phyloP scores from a whole-genome alignment of 2,329 filamentous ascomycete species.

The Alternaria burnsii region DNA sequence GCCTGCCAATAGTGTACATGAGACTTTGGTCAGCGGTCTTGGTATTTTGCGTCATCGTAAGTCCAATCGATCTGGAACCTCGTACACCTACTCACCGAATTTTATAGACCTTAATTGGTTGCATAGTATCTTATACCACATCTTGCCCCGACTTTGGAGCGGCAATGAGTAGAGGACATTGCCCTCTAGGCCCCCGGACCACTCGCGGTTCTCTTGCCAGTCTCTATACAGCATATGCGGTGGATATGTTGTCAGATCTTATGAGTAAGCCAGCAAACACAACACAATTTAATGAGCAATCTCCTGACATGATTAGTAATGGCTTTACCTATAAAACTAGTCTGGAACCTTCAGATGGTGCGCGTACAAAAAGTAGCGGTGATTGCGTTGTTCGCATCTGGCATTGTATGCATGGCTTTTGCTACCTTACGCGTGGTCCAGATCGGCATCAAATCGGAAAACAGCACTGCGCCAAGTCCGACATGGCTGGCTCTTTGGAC shows the following conservation, averaged over 20 bases:
- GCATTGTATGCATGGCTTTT: slow-evolving; percentile 33
- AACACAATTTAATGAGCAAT: too few relatives aligned
- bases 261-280: slow-evolving; percentile 32
- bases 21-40: slow-evolving; percentile 50
- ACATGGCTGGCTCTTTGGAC: slow-evolving; percentile 51
- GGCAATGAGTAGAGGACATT: slow-evolving; percentile 44
- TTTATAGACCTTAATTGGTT: slow-evolving; percentile 46
- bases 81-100: not conserved
- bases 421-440: slow-evolving; percentile 42
- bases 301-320: slow-evolving; percentile 40
- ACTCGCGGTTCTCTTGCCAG: slow-evolving; percentile 39
- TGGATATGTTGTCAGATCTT: slow-evolving; percentile 47
- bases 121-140: slow-evolving; percentile 33
- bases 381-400: slow-evolving; percentile 35
- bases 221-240: slow-evolving; percentile 45
- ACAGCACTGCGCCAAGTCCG: slow-evolving; percentile 32
- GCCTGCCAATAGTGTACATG: slow-evolving; percentile 37
- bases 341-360: slow-evolving; percentile 49
- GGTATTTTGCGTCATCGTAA: slow-evolving; percentile 45
- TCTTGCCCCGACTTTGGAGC: slow-evolving; percentile 45
- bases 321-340: slow-evolving; percentile 48
- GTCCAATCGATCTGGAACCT: not conserved
- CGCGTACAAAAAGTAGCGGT: slow-evolving; percentile 46
- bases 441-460: slow-evolving; percentile 31
- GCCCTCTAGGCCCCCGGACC: slow-evolving; percentile 33